phyloP scores from a whole-genome alignment of 1,139 yeast genomes.

The Pichia sp. region DNA sequence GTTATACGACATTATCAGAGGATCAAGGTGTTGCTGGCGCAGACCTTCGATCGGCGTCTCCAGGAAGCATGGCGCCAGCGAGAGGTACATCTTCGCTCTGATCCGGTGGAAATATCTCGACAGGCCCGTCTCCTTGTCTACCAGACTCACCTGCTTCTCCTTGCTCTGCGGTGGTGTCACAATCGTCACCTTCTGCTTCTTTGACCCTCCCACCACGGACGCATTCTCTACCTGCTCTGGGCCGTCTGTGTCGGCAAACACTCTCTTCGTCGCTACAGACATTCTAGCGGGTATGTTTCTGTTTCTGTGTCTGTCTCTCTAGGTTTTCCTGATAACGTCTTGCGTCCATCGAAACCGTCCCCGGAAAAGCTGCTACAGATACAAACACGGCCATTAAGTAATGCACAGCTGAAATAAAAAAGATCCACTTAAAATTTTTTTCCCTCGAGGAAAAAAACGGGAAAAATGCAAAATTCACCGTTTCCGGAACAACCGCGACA shows the following conservation, averaged over 20 bases:
- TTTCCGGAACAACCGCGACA: slow-evolving; percentile 15
- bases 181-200: slow-evolving; percentile 1
- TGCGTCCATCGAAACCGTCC: no score
- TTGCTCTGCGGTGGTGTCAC: background rate
- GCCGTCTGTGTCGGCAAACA: slow-evolving; percentile 1
- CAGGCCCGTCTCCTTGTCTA: slow-evolving; percentile 9
- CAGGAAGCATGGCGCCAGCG: slow-evolving; percentile 78
- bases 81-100: slow-evolving; percentile 65
- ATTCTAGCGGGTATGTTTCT: no score
- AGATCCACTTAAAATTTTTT: background rate
- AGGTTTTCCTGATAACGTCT: no score
- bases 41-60: slow-evolving; percentile 71
- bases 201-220: background rate
- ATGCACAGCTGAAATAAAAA: background rate
- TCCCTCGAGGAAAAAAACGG: background rate
- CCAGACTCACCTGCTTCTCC: background rate
- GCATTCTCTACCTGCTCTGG: no score
- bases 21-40: slow-evolving; percentile 82
- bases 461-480: slow-evolving; percentile 1
- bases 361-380: no score
- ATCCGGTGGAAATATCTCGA: slow-evolving; percentile 61
- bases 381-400: no score
- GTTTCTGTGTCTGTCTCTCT: no score
- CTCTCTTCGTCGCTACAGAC: slow-evolving; percentile 1
- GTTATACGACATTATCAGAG: slow-evolving; percentile 79